Percentiles rank a stretch among this genome's conserved stretches.
phyloP scores from a whole-genome alignment of 805 yeast genomes.

The Saccharomycopsis fodiens region DNA sequence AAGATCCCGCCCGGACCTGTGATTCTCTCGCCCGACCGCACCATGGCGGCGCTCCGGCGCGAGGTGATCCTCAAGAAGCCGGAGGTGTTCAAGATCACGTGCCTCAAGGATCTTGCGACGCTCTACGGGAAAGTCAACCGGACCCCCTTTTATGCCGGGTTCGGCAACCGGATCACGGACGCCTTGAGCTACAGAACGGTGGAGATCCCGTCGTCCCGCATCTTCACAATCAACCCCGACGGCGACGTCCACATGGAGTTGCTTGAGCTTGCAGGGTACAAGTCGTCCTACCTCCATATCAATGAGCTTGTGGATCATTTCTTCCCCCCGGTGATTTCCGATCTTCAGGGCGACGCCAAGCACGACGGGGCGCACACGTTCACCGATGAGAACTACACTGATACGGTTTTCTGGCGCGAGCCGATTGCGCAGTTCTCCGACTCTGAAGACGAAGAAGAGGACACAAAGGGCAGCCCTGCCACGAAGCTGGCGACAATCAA shows the following conservation, averaged over 20 bases:
- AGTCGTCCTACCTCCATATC: slow-evolving; percentile 78
- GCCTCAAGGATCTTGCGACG: slow-evolving; percentile 75
- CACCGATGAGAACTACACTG: slow-evolving; percentile 62
- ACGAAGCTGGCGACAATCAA: not conserved
- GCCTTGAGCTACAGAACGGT: slow-evolving; percentile 92
- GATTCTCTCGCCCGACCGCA: slow-evolving; percentile 88
- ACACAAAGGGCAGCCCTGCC: not conserved
- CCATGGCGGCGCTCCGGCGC: slow-evolving; percentile 88
- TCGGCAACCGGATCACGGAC: slow-evolving; percentile 94
- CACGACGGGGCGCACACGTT: slow-evolving; percentile 26
- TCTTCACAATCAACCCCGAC: slow-evolving; percentile 91
- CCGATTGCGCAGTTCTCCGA: slow-evolving; percentile 63
- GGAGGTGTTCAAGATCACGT: slow-evolving; percentile 98
- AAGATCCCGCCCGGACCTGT: slow-evolving; percentile 87
- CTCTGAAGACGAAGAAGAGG: slow-evolving; percentile 28
- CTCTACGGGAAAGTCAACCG: slow-evolving; percentile 40
- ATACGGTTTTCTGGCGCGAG: slow-evolving; percentile 88
- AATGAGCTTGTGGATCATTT: slow-evolving; percentile 95
- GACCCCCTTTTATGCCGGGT: slow-evolving; percentile 94
- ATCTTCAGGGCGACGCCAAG: slow-evolving; percentile 22
- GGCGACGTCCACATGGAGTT: slow-evolving; percentile 98
- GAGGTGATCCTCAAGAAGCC: slow-evolving; percentile 94
- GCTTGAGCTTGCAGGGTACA: slow-evolving; percentile 87
- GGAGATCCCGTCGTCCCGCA: slow-evolving; percentile 87
- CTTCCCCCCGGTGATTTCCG: slow-evolving; percentile 70